Evolutionary conservation across 2,329 filamentous ascomycete species (phyloP).

Genomic region (Penicillium brevicompactum): DNA sequence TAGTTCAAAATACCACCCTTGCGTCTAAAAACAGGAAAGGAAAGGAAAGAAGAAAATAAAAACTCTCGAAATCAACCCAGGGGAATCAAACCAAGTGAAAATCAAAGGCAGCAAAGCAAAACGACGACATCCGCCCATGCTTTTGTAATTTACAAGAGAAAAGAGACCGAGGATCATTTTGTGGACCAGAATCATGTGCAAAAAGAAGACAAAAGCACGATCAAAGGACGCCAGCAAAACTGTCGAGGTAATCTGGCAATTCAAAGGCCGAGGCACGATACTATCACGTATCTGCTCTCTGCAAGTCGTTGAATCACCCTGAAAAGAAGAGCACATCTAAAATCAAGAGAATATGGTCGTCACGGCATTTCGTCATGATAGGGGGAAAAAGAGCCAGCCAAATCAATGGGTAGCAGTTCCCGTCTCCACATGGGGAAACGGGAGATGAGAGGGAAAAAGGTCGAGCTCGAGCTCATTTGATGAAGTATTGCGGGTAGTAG

Average conservation of each 20-base stretch:
- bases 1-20: slow-evolving; percentile 15
- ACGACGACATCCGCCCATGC: slow-evolving; percentile 33
- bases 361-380: slow-evolving; percentile 30
- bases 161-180: slow-evolving; percentile 11
- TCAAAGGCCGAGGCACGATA: background rate
- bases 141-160: slow-evolving; percentile 40
- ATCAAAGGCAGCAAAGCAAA: slow-evolving; percentile 20
- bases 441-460: background rate
- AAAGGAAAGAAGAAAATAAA: slow-evolving; percentile 4
- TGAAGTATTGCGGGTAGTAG: slow-evolving; percentile 35
- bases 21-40: slow-evolving; percentile 16
- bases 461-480: slow-evolving; percentile 23
- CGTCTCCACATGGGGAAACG: background rate
- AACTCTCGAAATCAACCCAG: slow-evolving; percentile 17
- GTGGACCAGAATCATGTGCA: slow-evolving; percentile 18
- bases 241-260: background rate
- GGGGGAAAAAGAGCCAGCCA: background rate
- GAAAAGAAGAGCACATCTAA: slow-evolving; percentile 20
- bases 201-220: slow-evolving; percentile 6
- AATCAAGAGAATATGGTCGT: slow-evolving; percentile 21
- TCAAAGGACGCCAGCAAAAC: background rate
- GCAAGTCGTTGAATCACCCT: background rate
- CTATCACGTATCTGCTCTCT: slow-evolving; percentile 1
- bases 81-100: slow-evolving; percentile 21
- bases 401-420: slow-evolving; percentile 7